These are phyloP conservation scores for Linanthus parryae DNA, from an alignment of 148 eudicot genomes.

Conservation along the genomic window DNA sequence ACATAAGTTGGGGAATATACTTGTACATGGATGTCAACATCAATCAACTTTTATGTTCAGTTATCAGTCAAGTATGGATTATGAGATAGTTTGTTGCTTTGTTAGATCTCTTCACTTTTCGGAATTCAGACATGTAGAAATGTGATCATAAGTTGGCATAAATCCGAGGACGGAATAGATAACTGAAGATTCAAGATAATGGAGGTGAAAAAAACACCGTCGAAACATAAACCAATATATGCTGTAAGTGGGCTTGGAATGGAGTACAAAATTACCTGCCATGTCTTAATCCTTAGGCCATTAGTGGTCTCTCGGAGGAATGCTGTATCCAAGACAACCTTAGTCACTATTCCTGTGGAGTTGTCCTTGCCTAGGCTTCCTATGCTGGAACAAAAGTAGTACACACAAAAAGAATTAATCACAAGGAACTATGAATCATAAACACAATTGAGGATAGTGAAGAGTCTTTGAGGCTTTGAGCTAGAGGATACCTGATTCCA, in stretches of 20 bases:
- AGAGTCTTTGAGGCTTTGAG: neutral
- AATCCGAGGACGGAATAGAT: too few relatives aligned
- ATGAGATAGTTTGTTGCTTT: neutral
- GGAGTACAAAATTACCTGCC: conserved; percentile 55
- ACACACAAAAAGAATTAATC: neutral
- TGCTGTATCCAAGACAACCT: conserved; percentile 62
- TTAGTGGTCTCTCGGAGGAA: conserved; percentile 64
- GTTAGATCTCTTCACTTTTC: too few relatives aligned
- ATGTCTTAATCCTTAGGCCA: conserved; percentile 90
- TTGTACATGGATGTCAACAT: too few relatives aligned
- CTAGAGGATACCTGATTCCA: conserved; percentile 56
- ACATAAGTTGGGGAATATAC: too few relatives aligned
- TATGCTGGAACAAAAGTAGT: conserved; percentile 44
- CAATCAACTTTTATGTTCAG: too few relatives aligned
- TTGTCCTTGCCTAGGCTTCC: conserved; percentile 95
- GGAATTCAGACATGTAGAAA: too few relatives aligned
- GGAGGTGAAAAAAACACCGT: too few relatives aligned
- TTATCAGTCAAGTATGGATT: too few relatives aligned
- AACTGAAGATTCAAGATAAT: too few relatives aligned
- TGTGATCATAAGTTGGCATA: too few relatives aligned
- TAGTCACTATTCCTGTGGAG: conserved; percentile 64
- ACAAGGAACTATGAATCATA: neutral
- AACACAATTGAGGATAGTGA: neutral
- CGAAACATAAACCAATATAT: too few relatives aligned
- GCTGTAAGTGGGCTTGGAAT: too few relatives aligned